These are phyloP conservation scores for Candida nemodendra DNA, from an alignment of 805 yeast genomes.

Conservation along the genomic window DNA sequence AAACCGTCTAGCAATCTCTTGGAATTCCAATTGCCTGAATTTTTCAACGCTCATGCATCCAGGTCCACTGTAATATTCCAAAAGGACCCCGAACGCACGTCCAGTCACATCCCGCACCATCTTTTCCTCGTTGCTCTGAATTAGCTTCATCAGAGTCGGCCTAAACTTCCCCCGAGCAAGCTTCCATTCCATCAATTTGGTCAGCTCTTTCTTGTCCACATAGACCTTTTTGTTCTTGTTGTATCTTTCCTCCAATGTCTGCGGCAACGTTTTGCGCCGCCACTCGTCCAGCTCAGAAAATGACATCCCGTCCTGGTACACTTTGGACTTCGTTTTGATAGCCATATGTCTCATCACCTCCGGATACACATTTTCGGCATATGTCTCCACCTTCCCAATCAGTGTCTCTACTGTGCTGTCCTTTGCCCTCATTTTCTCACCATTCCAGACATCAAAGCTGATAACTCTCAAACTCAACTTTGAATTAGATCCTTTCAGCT, in stretches of 20 bases:
- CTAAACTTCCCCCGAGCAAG: conserved; percentile 44
- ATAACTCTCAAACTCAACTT: no score
- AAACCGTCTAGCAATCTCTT: conserved; percentile 23
- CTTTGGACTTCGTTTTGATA: conserved; percentile 11
- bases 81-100: conserved; percentile 26
- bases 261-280: conserved; percentile 35
- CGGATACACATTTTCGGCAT: conserved; percentile 23
- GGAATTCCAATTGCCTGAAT: conserved; percentile 17
- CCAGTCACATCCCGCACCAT: conserved; percentile 33
- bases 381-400: neutral
- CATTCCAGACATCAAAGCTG: no score
- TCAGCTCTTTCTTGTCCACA: conserved; percentile 40
- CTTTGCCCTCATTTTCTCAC: no score
- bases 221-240: conserved; percentile 9
- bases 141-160: conserved; percentile 42
- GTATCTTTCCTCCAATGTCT: conserved; percentile 26
- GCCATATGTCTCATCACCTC: conserved; percentile 32
- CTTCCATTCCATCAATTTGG: conserved; percentile 48
- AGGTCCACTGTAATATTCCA: conserved; percentile 3
- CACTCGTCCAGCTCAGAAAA: conserved; percentile 40
- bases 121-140: conserved; percentile 35
- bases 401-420: no score
- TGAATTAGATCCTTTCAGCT: no score
- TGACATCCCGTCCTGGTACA: conserved; percentile 20
- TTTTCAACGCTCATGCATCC: neutral